Evolutionary conservation across 2,329 filamentous ascomycete species (phyloP).

Genomic region (Beauveria medogensis): DNA sequence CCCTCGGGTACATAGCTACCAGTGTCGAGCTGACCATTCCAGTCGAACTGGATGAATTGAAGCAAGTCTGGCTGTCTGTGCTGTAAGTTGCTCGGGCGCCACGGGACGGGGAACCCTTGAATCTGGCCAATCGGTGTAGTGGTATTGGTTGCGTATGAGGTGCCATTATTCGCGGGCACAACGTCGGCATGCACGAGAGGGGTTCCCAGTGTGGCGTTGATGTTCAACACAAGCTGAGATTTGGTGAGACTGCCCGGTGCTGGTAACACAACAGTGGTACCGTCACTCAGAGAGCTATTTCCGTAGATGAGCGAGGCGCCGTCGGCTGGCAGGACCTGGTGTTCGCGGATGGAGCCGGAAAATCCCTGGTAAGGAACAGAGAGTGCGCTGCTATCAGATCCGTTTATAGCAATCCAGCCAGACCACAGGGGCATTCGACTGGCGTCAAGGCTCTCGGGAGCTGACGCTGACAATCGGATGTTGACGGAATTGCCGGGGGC

Average conservation of each 20-base stretch:
- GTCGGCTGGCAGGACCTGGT: constrained; percentile 20
- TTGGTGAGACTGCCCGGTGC: background rate
- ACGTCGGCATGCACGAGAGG: constrained; percentile 35
- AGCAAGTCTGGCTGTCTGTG: background rate
- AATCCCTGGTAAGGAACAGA: constrained; percentile 35
- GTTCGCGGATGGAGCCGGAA: constrained; percentile 25
- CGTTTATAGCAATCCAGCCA: constrained; percentile 33
- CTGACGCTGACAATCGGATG: constrained; percentile 30
- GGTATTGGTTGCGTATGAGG: constrained; percentile 17
- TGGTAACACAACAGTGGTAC: constrained; percentile 26
- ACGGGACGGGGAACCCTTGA: constrained; percentile 31
- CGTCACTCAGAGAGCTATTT: constrained; percentile 15
- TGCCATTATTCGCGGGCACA: constrained; percentile 27
- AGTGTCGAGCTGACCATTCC: constrained; percentile 40
- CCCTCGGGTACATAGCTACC: constrained; percentile 41
- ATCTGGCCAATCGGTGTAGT: constrained; percentile 32
- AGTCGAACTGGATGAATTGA: constrained; percentile 21
- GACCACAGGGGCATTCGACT: constrained; percentile 33
- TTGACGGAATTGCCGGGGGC: constrained; percentile 28
- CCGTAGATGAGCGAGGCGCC: constrained; percentile 25
- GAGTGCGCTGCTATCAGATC: constrained; percentile 29
- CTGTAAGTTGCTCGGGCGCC: constrained; percentile 17
- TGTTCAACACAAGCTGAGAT: constrained; percentile 28
- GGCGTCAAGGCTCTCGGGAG: constrained; percentile 26
- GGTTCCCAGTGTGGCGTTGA: constrained; percentile 37